Percentiles rank a stretch among this genome's conserved stretches.
Conservation (phyloP, 768 basidiomycete genomes). For the Lentinula sp. region DNA sequence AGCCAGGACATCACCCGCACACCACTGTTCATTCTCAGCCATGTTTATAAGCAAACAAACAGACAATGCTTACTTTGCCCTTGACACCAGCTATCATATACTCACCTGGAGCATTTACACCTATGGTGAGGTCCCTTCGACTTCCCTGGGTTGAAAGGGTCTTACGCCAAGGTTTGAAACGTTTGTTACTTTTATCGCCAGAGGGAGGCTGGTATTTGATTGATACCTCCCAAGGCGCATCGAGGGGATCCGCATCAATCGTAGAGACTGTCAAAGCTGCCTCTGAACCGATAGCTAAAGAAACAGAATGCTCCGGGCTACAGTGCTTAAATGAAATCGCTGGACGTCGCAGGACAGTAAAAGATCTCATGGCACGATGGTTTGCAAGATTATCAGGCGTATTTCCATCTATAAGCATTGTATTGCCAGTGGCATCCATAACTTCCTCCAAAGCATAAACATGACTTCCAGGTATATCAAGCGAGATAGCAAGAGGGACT, state of each 20-base stretch:
- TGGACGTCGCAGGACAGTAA: constrained; percentile 68
- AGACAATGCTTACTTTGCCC: constrained; percentile 48
- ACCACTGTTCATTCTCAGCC: constrained; percentile 37
- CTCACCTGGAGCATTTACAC: constrained; percentile 62
- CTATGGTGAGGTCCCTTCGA: constrained; percentile 38
- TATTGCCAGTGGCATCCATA: constrained; percentile 78
- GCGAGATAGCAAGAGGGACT: constrained; percentile 62
- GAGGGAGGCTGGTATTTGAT: constrained; percentile 53
- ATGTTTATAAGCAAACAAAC: neutral
- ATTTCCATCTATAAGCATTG: constrained; percentile 35
- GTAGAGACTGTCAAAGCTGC: constrained; percentile 49
- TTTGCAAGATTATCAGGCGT: constrained; percentile 24
- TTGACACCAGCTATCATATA: constrained; percentile 67
- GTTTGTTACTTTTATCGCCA: constrained; percentile 28
- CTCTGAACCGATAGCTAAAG: constrained; percentile 68
- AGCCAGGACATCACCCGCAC: constrained; percentile 76
- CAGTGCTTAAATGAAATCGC: constrained; percentile 70
- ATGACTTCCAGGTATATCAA: constrained; percentile 61
- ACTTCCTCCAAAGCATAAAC: constrained; percentile 76
- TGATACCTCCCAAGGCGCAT: constrained; percentile 63
- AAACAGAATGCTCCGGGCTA: constrained; percentile 60
- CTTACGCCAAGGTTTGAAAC: constrained; percentile 58
- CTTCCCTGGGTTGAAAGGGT: constrained; percentile 44
- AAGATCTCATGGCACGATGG: constrained; percentile 48
- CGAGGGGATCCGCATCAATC: constrained; percentile 50